Evolutionary conservation across 768 basidiomycete genomes (phyloP).

Genomic region (Leccinum truebloodii): DNA sequence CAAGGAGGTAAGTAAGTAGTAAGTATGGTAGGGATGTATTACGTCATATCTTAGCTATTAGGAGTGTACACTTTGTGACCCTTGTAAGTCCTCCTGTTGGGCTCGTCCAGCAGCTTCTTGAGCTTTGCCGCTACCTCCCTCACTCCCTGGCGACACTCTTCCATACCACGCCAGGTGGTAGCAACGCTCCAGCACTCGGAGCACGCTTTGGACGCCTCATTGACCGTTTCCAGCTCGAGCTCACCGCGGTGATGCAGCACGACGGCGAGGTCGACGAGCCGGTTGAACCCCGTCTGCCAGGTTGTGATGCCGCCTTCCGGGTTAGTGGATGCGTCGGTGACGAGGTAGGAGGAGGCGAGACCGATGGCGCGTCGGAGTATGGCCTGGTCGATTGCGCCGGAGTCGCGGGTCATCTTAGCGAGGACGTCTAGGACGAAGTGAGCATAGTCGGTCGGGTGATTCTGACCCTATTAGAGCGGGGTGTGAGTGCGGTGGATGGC

Average conservation of each 20-base stretch:
- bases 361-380: slow-evolving; percentile 63
- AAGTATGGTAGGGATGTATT: slow-evolving; percentile 6
- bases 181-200: slow-evolving; percentile 82
- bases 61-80: slow-evolving; percentile 36
- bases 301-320: slow-evolving; percentile 53
- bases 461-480: slow-evolving; percentile 27
- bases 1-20: not conserved
- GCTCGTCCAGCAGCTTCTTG: slow-evolving; percentile 45
- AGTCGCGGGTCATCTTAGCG: slow-evolving; percentile 47
- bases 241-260: slow-evolving; percentile 68
- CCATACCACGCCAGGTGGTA: slow-evolving; percentile 66
- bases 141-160: slow-evolving; percentile 63
- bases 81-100: slow-evolving; percentile 32
- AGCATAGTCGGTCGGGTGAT: slow-evolving; percentile 57
- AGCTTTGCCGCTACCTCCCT: slow-evolving; percentile 61
- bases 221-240: slow-evolving; percentile 76
- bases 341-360: slow-evolving; percentile 75
- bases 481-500: slow-evolving; percentile 1
- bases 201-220: slow-evolving; percentile 58
- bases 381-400: slow-evolving; percentile 57
- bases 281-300: slow-evolving; percentile 69
- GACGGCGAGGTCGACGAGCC: slow-evolving; percentile 70
- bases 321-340: slow-evolving; percentile 71
- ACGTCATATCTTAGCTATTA: slow-evolving; percentile 21
- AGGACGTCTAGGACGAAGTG: slow-evolving; percentile 59